Evolutionary conservation across 1,139 yeast species (phyloP).

Genomic region (Saccharomyces hybrid): DNA sequence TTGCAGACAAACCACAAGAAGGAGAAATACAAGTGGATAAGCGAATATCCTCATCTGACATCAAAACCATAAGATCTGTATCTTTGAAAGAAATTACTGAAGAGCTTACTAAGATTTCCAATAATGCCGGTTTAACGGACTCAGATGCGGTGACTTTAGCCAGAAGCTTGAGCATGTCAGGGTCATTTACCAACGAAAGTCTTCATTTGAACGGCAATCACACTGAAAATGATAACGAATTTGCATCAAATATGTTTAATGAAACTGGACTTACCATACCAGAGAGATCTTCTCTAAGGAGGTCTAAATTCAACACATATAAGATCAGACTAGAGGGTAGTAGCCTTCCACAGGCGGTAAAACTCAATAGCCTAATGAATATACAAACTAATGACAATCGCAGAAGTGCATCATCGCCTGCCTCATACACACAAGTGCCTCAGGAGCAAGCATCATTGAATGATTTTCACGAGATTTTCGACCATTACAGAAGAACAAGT

Average conservation of each 20-base stretch:
- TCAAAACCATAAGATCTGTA: constrained; percentile 5
- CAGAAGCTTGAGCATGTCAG: constrained; percentile 43
- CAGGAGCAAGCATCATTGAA: constrained; percentile 10
- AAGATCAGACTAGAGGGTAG: constrained; percentile 12
- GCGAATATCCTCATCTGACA: background rate
- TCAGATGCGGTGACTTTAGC: constrained; percentile 71
- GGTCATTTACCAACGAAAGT: constrained; percentile 14
- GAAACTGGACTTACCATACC: background rate
- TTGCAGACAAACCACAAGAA: background rate
- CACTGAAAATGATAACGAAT: constrained; percentile 5
- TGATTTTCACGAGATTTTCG: constrained; percentile 24
- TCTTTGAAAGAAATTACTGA: constrained; percentile 60
- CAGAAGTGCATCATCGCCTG: constrained; percentile 1
- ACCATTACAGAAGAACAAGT: constrained; percentile 23
- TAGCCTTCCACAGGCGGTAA: background rate
- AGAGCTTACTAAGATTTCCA: constrained; percentile 59
- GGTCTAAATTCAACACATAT: constrained; percentile 30
- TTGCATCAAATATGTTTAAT: constrained; percentile 1
- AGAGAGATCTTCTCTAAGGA: constrained; percentile 26
- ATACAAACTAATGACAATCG: background rate
- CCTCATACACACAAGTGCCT: background rate
- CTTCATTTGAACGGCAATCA: constrained; percentile 1
- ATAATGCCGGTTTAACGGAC: constrained; percentile 65
- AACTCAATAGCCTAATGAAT: background rate
- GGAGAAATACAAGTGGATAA: background rate